These are phyloP conservation scores for Cotoneaster glaucophyllus DNA, from an alignment of 306 rosid species.

Conservation along the genomic window DNA sequence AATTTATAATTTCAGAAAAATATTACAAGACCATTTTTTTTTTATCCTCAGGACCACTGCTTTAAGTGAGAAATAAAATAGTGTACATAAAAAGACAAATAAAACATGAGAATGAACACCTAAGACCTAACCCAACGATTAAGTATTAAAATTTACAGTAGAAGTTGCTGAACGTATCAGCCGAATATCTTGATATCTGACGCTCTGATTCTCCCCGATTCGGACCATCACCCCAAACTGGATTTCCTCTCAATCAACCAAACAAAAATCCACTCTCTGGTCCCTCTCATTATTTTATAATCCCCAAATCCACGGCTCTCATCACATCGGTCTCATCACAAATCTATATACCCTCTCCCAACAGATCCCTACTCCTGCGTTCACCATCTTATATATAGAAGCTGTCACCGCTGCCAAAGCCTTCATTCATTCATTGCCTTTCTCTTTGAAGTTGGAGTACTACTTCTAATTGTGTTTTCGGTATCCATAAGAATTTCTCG, in stretches of 20 bases:
- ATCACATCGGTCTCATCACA: not conserved
- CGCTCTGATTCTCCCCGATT: slow-evolving; percentile 40
- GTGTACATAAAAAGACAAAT: not conserved
- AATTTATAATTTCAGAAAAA: no score
- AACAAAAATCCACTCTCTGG: not conserved
- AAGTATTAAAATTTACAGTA: not conserved
- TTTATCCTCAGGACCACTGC: no score
- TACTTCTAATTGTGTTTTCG: not conserved
- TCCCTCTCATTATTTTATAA: not conserved
- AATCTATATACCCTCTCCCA: not conserved
- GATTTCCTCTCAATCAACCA: slow-evolving; percentile 11
- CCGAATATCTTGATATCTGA: slow-evolving; percentile 48
- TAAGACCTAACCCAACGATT: not conserved
- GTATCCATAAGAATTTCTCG: not conserved
- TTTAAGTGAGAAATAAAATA: not conserved
- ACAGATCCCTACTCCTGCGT: not conserved
- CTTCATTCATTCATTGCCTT: not conserved
- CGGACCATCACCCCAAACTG: slow-evolving; percentile 26
- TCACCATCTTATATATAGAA: not conserved
- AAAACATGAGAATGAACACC: not conserved
- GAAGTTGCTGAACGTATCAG: slow-evolving; percentile 20
- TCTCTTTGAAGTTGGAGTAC: not conserved
- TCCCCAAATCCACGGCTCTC: not conserved
- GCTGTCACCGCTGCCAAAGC: not conserved
- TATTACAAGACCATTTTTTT: no score